phyloP scores from a whole-genome alignment of 106 monocot genomes.

The Narthecium ossifragum region DNA sequence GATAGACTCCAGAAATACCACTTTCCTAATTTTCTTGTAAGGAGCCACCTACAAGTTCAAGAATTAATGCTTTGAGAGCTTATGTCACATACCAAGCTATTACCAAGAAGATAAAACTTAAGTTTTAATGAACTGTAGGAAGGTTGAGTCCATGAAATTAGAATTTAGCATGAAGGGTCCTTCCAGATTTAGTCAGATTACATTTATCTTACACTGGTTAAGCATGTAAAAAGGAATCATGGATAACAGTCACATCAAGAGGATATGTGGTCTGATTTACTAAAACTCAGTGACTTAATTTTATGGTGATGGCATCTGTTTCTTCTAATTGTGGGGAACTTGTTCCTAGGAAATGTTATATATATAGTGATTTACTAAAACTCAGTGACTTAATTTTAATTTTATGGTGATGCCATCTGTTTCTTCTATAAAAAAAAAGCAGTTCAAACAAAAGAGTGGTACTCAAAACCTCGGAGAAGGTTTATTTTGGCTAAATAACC shows the following conservation, averaged over 20 bases:
- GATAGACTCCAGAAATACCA: constrained; percentile 55
- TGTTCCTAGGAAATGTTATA: neutral
- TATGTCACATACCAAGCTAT: too few species aligned
- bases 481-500: too few species aligned
- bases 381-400: neutral
- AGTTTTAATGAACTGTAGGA: neutral
- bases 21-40: constrained; percentile 75
- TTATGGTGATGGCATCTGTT: too few species aligned
- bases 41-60: constrained; percentile 50
- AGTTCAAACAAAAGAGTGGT: neutral
- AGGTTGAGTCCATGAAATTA: too few species aligned
- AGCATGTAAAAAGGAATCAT: neutral
- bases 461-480: neutral
- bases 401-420: too few species aligned
- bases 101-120: neutral
- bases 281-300: too few species aligned
- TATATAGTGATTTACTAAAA: neutral
- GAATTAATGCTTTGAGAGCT: too few species aligned
- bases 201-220: neutral
- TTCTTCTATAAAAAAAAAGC: neutral
- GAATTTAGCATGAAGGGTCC: neutral
- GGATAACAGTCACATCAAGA: too few species aligned
- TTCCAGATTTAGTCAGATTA: neutral
- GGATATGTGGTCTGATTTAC: too few species aligned
- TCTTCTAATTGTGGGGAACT: too few species aligned